These are phyloP conservation scores for Suillus sp. DNA, from an alignment of 768 basidiomycete genomes.

Conservation along the genomic window DNA sequence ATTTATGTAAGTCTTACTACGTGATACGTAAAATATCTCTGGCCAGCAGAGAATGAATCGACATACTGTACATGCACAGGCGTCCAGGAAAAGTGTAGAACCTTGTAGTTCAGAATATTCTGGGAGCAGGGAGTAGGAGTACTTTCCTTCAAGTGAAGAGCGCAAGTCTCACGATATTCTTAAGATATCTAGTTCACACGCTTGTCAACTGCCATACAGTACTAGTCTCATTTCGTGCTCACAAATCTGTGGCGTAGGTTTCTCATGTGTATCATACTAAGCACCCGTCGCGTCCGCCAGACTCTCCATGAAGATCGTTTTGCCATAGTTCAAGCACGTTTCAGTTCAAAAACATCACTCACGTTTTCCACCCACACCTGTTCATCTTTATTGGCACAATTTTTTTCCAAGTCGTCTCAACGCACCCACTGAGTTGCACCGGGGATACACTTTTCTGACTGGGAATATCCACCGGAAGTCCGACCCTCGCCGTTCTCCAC, in stretches of 20 bases:
- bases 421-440: background rate
- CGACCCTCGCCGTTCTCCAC: background rate
- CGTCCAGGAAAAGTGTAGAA: too few relatives aligned
- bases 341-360: background rate
- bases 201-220: background rate
- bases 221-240: background rate
- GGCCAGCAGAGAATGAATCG: too few relatives aligned
- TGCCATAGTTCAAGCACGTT: background rate
- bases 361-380: background rate
- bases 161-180: too few relatives aligned
- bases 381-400: background rate
- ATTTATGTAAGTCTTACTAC: too few relatives aligned
- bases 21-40: too few relatives aligned
- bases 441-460: background rate
- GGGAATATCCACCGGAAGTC: background rate
- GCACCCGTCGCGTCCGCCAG: background rate
- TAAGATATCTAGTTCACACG: background rate
- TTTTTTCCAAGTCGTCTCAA: background rate
- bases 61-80: too few relatives aligned
- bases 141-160: too few relatives aligned
- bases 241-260: background rate
- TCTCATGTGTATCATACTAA: slow-evolving; percentile 1
- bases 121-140: too few relatives aligned
- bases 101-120: too few relatives aligned
- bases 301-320: background rate